These are phyloP conservation scores for Albifimbria verrucaria DNA, from an alignment of 2,329 filamentous ascomycete species.

Conservation along the genomic window DNA sequence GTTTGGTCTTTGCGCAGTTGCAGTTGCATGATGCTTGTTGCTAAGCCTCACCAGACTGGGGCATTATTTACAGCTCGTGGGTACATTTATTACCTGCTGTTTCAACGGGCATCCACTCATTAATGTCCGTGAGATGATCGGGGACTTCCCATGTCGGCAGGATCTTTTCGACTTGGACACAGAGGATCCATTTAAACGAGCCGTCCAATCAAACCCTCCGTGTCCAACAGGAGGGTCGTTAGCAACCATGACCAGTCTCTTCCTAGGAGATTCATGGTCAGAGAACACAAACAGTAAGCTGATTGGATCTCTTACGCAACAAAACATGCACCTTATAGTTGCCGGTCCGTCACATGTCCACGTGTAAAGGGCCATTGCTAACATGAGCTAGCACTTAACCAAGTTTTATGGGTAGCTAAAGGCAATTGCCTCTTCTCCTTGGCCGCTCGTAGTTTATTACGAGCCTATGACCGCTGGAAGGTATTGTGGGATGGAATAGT, in stretches of 20 bases:
- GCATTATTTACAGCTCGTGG: conserved; percentile 6
- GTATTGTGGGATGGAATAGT: conserved; percentile 5
- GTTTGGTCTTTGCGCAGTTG: background rate
- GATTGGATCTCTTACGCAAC: background rate
- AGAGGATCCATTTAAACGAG: conserved; percentile 1
- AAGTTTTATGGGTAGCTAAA: background rate
- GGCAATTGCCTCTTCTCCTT: conserved; percentile 1
- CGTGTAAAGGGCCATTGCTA: background rate
- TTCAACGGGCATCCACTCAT: conserved; percentile 3
- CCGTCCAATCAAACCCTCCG: background rate
- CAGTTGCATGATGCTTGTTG: background rate
- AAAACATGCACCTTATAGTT: background rate
- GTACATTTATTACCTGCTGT: conserved; percentile 5
- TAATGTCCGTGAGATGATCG: conserved; percentile 5
- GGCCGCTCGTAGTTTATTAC: conserved; percentile 1
- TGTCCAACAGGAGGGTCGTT: background rate
- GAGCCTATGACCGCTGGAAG: conserved; percentile 10
- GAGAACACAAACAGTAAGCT: background rate
- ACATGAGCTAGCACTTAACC: conserved; percentile 1
- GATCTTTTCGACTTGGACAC: conserved; percentile 4
- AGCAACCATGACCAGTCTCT: background rate
- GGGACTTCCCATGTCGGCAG: conserved; percentile 5
- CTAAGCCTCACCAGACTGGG: conserved; percentile 3
- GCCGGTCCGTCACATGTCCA: background rate
- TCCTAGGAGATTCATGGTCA: conserved; percentile 3